Conservation (phyloP, 208 protist species). For the Trypanosoma lewisi region DNA sequence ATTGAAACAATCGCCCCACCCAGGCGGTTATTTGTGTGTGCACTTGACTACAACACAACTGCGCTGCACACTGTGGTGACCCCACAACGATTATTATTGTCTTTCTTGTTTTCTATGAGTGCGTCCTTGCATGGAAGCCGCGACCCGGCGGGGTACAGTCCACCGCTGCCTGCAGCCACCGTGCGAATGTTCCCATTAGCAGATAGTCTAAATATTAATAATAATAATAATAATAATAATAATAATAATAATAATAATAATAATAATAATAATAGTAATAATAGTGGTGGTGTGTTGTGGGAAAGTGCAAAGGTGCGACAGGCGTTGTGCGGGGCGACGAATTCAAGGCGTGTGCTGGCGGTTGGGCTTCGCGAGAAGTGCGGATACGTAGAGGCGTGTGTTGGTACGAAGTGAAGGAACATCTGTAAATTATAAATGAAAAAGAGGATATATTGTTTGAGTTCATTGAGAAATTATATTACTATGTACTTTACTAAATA, state of each 20-base stretch:
- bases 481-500: no score
- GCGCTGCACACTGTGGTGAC: slow-evolving; percentile 59
- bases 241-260: neutral
- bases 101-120: slow-evolving; percentile 46
- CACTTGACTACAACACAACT: slow-evolving; percentile 57
- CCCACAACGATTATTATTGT: slow-evolving; percentile 21
- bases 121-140: slow-evolving; percentile 56
- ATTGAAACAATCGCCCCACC: slow-evolving; percentile 8
- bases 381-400: slow-evolving; percentile 53
- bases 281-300: slow-evolving; percentile 1
- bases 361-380: slow-evolving; percentile 55
- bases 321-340: slow-evolving; percentile 27
- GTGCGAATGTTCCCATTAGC: slow-evolving; percentile 19
- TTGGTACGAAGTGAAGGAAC: slow-evolving; percentile 8
- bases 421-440: neutral
- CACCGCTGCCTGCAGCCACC: slow-evolving; percentile 51
- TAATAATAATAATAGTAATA: neutral
- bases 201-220: neutral
- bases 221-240: neutral
- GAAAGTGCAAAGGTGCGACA: slow-evolving; percentile 28
- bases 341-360: slow-evolving; percentile 36
- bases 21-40: slow-evolving; percentile 27
- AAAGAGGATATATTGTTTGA: no score
- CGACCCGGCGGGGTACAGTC: slow-evolving; percentile 44
- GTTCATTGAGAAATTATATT: no score